A percentile compares a stretch with the other conserved stretches of the same genome.
These are phyloP conservation scores for Chytriomyces hyalinus DNA, from an alignment of 192 early-diverging fungal genomes.

Conservation along the genomic window DNA sequence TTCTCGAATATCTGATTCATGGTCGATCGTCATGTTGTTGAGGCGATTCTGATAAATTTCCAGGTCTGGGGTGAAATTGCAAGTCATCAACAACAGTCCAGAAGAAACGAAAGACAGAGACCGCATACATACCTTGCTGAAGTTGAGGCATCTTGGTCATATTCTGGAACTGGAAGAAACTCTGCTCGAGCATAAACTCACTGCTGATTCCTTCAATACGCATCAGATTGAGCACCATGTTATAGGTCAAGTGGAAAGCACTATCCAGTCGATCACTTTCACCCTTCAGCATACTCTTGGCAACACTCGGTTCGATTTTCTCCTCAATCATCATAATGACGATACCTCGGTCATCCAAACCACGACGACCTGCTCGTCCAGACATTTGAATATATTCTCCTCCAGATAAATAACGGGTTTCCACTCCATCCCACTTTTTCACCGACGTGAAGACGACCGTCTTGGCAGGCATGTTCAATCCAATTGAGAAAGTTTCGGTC, in stretches of 20 bases:
- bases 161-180: conserved; percentile 94
- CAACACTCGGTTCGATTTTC: conserved; percentile 90
- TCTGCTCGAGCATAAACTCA: conserved; percentile 89
- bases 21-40: conserved; percentile 62
- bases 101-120: conserved; percentile 23
- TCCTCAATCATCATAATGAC: conserved; percentile 97
- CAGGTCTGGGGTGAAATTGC: conserved; percentile 53
- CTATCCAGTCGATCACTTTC: conserved; percentile 76
- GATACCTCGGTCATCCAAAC: conserved; percentile 94
- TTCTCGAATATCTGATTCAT: conserved; percentile 71
- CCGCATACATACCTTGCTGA: conserved; percentile 56
- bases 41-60: conserved; percentile 58
- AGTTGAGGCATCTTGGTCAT: conserved; percentile 79
- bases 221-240: conserved; percentile 95
- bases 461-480: conserved; percentile 98
- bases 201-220: conserved; percentile 92
- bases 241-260: conserved; percentile 94
- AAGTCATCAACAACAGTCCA: not conserved
- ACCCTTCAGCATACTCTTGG: conserved; percentile 90
- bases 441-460: conserved; percentile 96
- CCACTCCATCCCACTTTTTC: conserved; percentile 91
- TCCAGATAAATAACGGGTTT: conserved; percentile 75
- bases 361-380: conserved; percentile 95
- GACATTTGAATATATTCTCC: conserved; percentile 99
- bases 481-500: conserved; percentile 98